Evolutionary conservation across 1,139 yeast species (phyloP), one percentile per base, ranked within the genome.

Genomic region (Trichomonascaceae sp.): DNA sequence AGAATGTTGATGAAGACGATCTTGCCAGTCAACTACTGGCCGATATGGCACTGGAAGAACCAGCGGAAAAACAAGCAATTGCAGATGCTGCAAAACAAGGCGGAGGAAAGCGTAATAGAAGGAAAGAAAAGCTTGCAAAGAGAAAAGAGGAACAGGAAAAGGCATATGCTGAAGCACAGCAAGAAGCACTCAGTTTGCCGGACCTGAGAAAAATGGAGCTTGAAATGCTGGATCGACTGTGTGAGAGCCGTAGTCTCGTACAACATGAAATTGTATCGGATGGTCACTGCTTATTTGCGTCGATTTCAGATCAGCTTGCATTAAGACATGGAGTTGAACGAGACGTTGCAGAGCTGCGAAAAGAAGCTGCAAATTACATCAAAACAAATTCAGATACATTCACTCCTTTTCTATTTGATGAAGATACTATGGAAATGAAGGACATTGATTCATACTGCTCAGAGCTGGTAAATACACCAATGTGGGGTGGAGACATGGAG

Each of bases 401-500:
- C 65, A 72, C 79, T 9, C 97, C 98, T 4, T 93, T 86, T 65
- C 70, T 93, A 61, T 84, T 88, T 65, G 96, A 88, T 65, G 96
- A 89, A 61, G 73, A 71, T 20, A 85, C 88, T 0, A 76, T 82
- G 74, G 73, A 79, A 13, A 62, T 86, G 59, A 74, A 78, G 46
- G 87, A 87, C 58, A 70, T 91, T 27, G 84, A 80, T 43, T 80
- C 79, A n/a, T 93, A 93, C 67, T 78, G 89, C 8, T 69, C 74
- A 1, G 85, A 84, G 60, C 76, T 93, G 54, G 85, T 79, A 53
- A 73, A 72, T 15, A 88, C 96, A 0, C 83, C 96, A 0, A 81
- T 88, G 76, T 93, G 99, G 99, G 99, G 99, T 30, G 95, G 96
- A 4, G 98, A 93, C 64, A 75, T 90, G 75, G 99, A 93, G 72